Conservation (phyloP, 257 asterid genomes). For the Solanum boliviense region DNA sequence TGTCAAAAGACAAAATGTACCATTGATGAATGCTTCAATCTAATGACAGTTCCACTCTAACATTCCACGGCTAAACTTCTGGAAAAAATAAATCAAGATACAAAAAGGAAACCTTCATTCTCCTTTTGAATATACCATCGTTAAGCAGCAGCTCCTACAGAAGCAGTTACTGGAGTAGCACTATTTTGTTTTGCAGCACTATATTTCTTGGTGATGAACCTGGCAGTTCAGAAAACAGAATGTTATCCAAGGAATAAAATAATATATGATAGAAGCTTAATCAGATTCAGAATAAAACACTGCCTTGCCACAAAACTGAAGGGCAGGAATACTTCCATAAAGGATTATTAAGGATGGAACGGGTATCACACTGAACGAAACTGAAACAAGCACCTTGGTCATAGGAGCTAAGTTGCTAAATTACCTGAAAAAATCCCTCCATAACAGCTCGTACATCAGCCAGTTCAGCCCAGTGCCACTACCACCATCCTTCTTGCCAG, state of each 20-base stretch:
- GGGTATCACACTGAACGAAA: neutral
- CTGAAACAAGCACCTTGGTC: neutral
- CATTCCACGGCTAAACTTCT: neutral
- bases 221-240: constrained; percentile 12
- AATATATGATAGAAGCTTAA: neutral
- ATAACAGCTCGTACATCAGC: constrained; percentile 89
- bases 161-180: constrained; percentile 71
- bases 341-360: neutral
- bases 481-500: constrained; percentile 42
- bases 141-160: constrained; percentile 62
- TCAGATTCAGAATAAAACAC: neutral
- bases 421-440: constrained; percentile 99
- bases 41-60: neutral
- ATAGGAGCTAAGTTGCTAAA: neutral
- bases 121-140: neutral
- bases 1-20: neutral
- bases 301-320: neutral
- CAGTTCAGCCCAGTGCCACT: constrained; percentile 67
- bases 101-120: neutral
- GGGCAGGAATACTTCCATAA: neutral
- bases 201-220: constrained; percentile 94
- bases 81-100: neutral
- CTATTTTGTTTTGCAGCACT: constrained; percentile 49
- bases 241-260: neutral
- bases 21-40: neutral